Conservation (phyloP, 331 rosid genomes). For the Quercus phellos region DNA sequence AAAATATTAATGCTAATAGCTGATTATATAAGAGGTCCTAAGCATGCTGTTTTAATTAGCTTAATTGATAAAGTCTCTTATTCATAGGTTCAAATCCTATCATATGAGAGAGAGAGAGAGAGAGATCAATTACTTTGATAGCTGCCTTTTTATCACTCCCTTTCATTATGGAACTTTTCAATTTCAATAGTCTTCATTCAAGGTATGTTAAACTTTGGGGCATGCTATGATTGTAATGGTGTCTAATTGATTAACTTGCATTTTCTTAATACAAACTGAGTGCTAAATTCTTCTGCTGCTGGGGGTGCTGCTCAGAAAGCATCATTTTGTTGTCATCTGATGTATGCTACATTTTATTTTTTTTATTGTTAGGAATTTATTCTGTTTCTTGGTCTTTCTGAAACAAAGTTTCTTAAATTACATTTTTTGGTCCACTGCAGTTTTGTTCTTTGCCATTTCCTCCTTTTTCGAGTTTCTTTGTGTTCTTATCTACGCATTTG, state of each 20-base stretch:
- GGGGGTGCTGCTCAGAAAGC: not conserved
- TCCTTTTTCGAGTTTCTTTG: slow-evolving; percentile 75
- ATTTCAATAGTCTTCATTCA: not conserved
- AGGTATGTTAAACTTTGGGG: not conserved
- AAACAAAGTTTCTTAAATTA: not conserved
- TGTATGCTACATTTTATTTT: not conserved
- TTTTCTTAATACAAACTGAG: not conserved
- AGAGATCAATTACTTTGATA: not conserved
- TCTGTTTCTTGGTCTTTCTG: not conserved
- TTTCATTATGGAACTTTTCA: not conserved
- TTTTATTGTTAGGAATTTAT: too few species aligned
- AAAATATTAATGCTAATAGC: not conserved
- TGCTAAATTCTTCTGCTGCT: not conserved
- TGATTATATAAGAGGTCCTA: not conserved
- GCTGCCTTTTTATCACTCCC: not conserved
- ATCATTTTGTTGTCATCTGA: not conserved
- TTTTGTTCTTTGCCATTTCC: slow-evolving; percentile 73
- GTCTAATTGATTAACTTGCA: not conserved
- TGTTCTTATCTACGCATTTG: slow-evolving; percentile 62
- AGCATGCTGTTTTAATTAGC: too few species aligned
- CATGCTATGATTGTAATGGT: not conserved
- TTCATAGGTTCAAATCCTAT: too few species aligned
- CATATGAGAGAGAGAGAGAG: not conserved
- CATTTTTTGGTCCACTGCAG: slow-evolving; percentile 43
- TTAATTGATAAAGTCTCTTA: too few species aligned